Conservation (phyloP, 2,329 filamentous ascomycete genomes). For the Colletotrichum karsti region DNA sequence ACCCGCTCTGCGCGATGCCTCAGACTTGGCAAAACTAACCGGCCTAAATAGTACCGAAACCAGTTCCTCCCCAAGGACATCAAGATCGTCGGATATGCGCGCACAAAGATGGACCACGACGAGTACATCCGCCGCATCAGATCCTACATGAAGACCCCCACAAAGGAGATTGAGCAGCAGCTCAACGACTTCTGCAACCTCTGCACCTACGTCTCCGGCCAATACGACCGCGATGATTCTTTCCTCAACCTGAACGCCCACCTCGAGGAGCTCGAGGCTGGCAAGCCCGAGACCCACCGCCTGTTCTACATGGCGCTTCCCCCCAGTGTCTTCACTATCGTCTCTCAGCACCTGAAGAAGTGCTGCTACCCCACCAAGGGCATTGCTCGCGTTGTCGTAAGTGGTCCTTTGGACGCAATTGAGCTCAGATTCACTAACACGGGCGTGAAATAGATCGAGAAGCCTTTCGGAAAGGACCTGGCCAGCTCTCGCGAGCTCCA, state of each 20-base stretch:
- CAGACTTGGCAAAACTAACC: conserved; percentile 12
- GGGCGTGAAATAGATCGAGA: conserved; percentile 78
- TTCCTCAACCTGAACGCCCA: conserved; percentile 88
- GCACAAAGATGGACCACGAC: conserved; percentile 98
- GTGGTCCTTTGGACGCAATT: conserved; percentile 39
- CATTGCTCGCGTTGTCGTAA: conserved; percentile 91
- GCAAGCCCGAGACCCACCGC: conserved; percentile 83
- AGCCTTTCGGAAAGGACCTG: conserved; percentile 98
- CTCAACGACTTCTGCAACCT: conserved; percentile 87
- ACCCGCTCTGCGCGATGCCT: not conserved
- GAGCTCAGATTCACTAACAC: not conserved
- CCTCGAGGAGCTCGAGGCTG: conserved; percentile 84
- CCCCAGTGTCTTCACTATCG: conserved; percentile 96
- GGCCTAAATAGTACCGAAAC: conserved; percentile 81
- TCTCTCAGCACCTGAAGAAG: conserved; percentile 95
- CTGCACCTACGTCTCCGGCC: conserved; percentile 95
- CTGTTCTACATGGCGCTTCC: conserved; percentile 99
- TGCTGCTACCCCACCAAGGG: conserved; percentile 95
- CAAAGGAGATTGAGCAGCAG: conserved; percentile 96
- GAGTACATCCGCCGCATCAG: conserved; percentile 95
- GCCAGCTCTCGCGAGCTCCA: conserved; percentile 93
- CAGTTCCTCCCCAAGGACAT: conserved; percentile 98
- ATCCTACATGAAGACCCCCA: conserved; percentile 98
- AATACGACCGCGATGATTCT: conserved; percentile 97
- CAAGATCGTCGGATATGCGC: conserved; percentile 97